Evolutionary conservation across 139 green algal species (phyloP), one percentile per base, ranked within the genome.

Genomic region (Coelastrella sp.): DNA sequence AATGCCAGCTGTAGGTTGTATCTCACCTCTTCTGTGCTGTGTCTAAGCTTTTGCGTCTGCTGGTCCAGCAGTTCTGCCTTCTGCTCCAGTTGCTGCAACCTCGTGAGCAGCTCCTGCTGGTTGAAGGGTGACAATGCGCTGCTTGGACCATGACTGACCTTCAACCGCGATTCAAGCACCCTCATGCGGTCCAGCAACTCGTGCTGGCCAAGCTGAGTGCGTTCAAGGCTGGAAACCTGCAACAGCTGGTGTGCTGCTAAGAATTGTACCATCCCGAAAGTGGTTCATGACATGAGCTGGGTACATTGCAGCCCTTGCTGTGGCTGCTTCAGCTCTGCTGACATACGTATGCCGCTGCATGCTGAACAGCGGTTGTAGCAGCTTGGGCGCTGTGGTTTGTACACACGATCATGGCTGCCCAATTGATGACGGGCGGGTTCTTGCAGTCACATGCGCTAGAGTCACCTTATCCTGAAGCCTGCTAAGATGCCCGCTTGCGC

Each of bases 41-140:
- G 68, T 16, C 57, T 74, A n/a, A 83, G 57, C 73, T 76, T 60
- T 22, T 75, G 20, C 6, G 58, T 22, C n/a, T 54, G 58, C 10
- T 66, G 60, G 59, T 90, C 75, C 61, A 82, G 6, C 58, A 22
- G 19, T 17, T 56, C 23, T 11, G 86, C 75, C 1, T 14, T n/a
- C 58, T 71, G 20, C 75, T 90, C 86, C 23, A 90, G 73, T 60
- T 64, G 23, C 68, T 79, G 23, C 59, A 76, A 20, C 19, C 78
- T 32, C 7, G 8, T 20, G 14, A 73, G n/a, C 87, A 91, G 59
- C 66, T 74, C 77, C 68, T 14, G 22, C 91, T 95, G 92, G 65
- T 93, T 90, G 90, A 95, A 95, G 7, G 93, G 92, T 3, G 87
- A 89, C 23, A 93, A 75, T 71, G 92, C 92, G 19, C 76, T 59